A percentile compares a stretch with the other conserved stretches of the same genome.
Evolutionary conservation across 192 early-diverging fungal genomes (phyloP).

Genomic region (Chytriomyces sp.): DNA sequence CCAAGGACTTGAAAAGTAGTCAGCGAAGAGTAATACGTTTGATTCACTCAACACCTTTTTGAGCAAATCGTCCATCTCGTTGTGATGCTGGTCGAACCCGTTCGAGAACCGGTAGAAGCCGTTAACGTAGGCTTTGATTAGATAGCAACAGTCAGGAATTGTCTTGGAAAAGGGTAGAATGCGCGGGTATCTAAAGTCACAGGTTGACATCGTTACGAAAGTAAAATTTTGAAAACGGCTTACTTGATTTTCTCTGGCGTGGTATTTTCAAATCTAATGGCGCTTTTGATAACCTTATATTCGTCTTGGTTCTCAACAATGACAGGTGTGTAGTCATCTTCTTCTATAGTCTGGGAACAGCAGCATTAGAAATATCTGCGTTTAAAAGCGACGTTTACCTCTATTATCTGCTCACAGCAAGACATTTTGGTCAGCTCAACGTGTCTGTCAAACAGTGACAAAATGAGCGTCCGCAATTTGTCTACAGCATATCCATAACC

Average conservation of each 20-base stretch:
- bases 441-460: conserved; percentile 78
- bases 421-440: conserved; percentile 73
- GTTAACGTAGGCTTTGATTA: conserved; percentile 70
- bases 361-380: neutral
- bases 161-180: conserved; percentile 81
- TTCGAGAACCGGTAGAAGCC: conserved; percentile 86
- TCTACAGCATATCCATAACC: conserved; percentile 75
- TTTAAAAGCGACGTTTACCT: conserved; percentile 47
- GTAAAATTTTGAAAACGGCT: neutral
- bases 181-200: conserved; percentile 73
- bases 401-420: conserved; percentile 66
- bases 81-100: conserved; percentile 78
- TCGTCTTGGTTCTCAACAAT: conserved; percentile 66
- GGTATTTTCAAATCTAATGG: conserved; percentile 61
- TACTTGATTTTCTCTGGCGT: neutral
- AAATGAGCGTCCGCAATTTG: conserved; percentile 67
- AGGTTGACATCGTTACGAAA: too few relatives aligned
- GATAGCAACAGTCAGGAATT: conserved; percentile 69
- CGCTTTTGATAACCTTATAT: conserved; percentile 61
- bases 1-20: conserved; percentile 44
- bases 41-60: conserved; percentile 56
- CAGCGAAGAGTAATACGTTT: neutral
- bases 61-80: conserved; percentile 85
- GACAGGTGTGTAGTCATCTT: conserved; percentile 83
- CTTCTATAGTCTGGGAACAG: conserved; percentile 65